Conservation (phyloP, 225 moss, liverwort and hornwort species). For the Antitrichia curtipendula region DNA sequence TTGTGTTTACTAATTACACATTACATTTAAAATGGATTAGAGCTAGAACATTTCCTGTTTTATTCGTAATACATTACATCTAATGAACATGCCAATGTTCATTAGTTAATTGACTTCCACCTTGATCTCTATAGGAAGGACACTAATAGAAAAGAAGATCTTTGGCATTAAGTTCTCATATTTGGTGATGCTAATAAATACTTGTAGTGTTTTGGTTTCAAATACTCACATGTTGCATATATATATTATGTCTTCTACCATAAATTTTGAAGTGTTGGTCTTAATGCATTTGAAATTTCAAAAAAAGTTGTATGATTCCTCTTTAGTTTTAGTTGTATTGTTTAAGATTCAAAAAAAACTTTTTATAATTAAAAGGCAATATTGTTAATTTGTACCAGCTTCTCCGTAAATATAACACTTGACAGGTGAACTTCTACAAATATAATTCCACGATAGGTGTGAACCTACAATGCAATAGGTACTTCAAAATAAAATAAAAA, state of each 20-base stretch:
- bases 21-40: not conserved
- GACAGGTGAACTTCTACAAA: not conserved
- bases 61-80: not conserved
- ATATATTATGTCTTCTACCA: not conserved
- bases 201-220: not conserved
- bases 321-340: not conserved
- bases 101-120: not conserved
- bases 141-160: not conserved
- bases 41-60: not conserved
- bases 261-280: not conserved
- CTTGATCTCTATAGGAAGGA: not conserved
- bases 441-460: not conserved
- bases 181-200: not conserved
- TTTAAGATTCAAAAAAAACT: not conserved
- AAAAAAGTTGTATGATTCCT: not conserved
- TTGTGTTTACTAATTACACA: not conserved
- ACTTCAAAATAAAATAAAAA: not conserved
- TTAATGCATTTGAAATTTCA: not conserved
- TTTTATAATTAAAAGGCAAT: too few relatives aligned
- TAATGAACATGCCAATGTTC: not conserved
- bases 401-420: too few relatives aligned
- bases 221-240: rapidly evolving
- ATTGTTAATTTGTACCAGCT: too few relatives aligned
- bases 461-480: not conserved
- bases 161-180: not conserved